Conservation (phyloP, 192 early-diverging fungal species). For the Gryganskiella cystojenkinii region DNA sequence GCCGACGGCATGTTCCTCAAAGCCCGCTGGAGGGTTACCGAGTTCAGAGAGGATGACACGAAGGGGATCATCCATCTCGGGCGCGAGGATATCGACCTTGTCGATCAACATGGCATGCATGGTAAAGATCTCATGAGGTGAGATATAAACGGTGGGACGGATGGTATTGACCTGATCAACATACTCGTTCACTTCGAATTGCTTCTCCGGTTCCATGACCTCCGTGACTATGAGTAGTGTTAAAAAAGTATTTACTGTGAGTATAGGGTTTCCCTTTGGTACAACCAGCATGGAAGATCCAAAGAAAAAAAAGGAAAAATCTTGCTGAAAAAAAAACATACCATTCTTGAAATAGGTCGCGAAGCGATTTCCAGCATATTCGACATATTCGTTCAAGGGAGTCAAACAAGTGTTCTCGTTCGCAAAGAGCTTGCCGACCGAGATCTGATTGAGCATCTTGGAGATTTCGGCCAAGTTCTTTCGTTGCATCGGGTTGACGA, state of each 20-base stretch:
- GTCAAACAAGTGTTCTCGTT: slow-evolving; percentile 76
- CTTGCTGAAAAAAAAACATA: slow-evolving; percentile 40
- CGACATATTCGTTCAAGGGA: slow-evolving; percentile 86
- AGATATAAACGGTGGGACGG: slow-evolving; percentile 91
- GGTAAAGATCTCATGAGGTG: slow-evolving; percentile 90
- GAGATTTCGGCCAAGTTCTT: slow-evolving; percentile 96
- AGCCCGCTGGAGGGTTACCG: slow-evolving; percentile 60
- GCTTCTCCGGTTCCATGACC: slow-evolving; percentile 87
- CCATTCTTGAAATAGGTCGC: slow-evolving; percentile 85
- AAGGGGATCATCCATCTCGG: slow-evolving; percentile 70
- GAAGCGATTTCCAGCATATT: slow-evolving; percentile 82
- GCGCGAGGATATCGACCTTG: slow-evolving; percentile 81
- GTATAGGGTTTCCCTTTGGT: too few relatives aligned
- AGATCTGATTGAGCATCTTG: slow-evolving; percentile 96
- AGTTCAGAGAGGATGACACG: slow-evolving; percentile 75
- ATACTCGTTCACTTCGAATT: slow-evolving; percentile 93
- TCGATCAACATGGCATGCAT: slow-evolving; percentile 87
- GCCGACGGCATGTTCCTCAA: slow-evolving; percentile 50
- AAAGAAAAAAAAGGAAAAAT: too few relatives aligned
- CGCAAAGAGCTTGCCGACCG: slow-evolving; percentile 84
- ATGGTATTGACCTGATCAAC: slow-evolving; percentile 80
- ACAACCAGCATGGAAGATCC: too few relatives aligned
- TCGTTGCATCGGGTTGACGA: slow-evolving; percentile 88
- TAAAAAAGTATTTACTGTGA: background rate
- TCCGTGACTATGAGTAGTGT: slow-evolving; percentile 70